These are phyloP conservation scores for Spirogloea muscicola DNA, from an alignment of 139 green algal species.

Conservation along the genomic window DNA sequence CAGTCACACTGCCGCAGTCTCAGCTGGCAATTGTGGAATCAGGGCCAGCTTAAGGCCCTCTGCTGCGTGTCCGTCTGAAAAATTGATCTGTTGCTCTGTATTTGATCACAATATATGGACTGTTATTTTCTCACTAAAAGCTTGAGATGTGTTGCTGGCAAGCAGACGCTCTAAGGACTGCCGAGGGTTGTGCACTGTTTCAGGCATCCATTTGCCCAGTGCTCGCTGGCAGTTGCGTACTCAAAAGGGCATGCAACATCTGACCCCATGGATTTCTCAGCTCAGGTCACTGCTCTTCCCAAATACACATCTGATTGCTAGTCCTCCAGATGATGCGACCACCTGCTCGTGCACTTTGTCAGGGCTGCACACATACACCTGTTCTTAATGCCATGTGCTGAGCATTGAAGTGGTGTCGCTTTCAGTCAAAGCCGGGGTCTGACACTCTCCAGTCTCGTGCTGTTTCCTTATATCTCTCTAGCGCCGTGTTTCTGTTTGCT, in stretches of 20 bases:
- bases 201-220: slow-evolving; percentile 39
- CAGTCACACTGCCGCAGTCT: not conserved
- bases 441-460: not conserved
- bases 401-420: not conserved
- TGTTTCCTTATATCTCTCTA: not conserved
- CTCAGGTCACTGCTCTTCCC: not conserved
- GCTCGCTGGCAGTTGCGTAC: slow-evolving; percentile 22
- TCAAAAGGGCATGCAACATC: slow-evolving; percentile 10
- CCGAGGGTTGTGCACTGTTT: not conserved
- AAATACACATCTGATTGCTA: not conserved
- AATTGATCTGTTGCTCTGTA: too few relatives aligned
- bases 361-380: not conserved
- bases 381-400: not conserved
- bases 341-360: not conserved
- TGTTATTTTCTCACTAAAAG: not conserved
- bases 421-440: not conserved
- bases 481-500: not conserved
- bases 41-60: too few relatives aligned
- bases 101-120: not conserved
- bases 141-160: not conserved
- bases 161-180: not conserved
- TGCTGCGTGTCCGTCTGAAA: too few relatives aligned
- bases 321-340: not conserved
- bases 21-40: not conserved
- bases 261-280: slow-evolving; percentile 31